These are phyloP conservation scores for Mrakia gelida DNA, from an alignment of 768 basidiomycete species.

Conservation along the genomic window DNA sequence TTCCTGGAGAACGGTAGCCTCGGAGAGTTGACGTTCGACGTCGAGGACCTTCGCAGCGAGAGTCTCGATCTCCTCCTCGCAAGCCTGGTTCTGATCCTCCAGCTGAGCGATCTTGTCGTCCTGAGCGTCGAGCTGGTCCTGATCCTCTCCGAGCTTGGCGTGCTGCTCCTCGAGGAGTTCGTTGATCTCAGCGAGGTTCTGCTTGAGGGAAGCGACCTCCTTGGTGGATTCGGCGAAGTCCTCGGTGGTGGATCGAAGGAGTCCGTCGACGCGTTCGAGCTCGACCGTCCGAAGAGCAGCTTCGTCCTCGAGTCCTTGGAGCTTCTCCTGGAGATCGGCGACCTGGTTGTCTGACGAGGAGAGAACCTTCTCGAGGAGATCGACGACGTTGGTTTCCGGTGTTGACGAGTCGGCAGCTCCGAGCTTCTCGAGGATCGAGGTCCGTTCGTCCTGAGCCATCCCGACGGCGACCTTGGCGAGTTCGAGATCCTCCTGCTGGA, in stretches of 20 bases:
- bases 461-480: conserved; percentile 54
- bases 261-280: conserved; percentile 17
- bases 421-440: conserved; percentile 26
- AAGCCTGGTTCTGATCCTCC: neutral
- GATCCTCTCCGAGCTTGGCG: neutral
- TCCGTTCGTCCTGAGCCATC: conserved; percentile 53
- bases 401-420: neutral
- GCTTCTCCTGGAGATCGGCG: conserved; percentile 60
- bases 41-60: conserved; percentile 1
- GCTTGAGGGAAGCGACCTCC: neutral
- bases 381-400: conserved; percentile 6
- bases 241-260: conserved; percentile 5
- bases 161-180: conserved; percentile 1
- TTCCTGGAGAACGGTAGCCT: conserved; percentile 5
- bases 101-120: conserved; percentile 1
- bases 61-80: neutral
- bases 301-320: conserved; percentile 52
- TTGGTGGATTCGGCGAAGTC: conserved; percentile 14
- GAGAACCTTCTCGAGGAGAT: conserved; percentile 26
- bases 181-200: neutral
- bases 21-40: neutral
- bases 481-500: conserved; percentile 61
- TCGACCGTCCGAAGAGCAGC: conserved; percentile 56
- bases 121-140: conserved; percentile 1
- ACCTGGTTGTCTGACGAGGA: conserved; percentile 53